phyloP scores from a whole-genome alignment of 306 rosid species.

The Oemleria cerasiformis region DNA sequence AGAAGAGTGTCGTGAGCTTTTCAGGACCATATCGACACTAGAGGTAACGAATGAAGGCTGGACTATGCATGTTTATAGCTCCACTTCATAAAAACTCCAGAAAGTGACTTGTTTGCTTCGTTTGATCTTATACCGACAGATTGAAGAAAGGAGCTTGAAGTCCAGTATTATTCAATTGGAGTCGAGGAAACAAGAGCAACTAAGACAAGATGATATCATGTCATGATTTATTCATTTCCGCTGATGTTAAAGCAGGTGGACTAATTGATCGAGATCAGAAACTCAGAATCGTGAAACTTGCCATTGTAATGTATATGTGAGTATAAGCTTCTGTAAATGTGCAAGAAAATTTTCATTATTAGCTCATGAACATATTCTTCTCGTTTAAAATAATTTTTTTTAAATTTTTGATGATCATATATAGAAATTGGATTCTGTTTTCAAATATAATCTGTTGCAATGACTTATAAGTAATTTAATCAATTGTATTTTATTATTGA shows the following conservation, averaged over 20 bases:
- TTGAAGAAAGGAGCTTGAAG: slow-evolving; percentile 56
- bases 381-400: not conserved
- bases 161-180: slow-evolving; percentile 50
- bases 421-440: not conserved
- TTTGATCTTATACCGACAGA: slow-evolving; percentile 30
- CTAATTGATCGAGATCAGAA: not conserved
- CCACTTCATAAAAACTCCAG: not conserved
- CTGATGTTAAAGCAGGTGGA: not conserved
- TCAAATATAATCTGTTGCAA: not conserved
- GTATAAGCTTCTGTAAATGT: slow-evolving; percentile 8
- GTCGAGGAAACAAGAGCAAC: slow-evolving; percentile 25
- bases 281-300: not conserved
- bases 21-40: slow-evolving; percentile 34
- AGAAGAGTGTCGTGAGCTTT: slow-evolving; percentile 56
- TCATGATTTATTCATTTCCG: not conserved
- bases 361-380: not conserved
- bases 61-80: not conserved
- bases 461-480: not conserved
- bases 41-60: slow-evolving; percentile 46
- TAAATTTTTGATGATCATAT: not conserved
- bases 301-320: not conserved
- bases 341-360: not conserved
- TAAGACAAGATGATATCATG: slow-evolving; percentile 5
- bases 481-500: not conserved
- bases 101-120: not conserved